Base-by-base conservation (phyloP, 306 rosid genomes). In the Astragalus glycyphyllos region DNA sequence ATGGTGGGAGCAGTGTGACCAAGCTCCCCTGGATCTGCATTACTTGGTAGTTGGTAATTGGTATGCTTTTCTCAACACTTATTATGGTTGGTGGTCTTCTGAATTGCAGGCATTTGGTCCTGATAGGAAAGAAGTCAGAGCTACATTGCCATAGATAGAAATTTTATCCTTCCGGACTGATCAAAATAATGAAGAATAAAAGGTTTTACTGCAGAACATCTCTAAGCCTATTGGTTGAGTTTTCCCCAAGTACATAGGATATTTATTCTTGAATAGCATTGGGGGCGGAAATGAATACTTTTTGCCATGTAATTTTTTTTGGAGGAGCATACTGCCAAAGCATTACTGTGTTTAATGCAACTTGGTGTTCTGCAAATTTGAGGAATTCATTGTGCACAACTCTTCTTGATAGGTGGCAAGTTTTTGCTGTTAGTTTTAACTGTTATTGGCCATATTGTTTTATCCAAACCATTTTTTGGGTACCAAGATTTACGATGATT, bases 61-160 rank as follows among this genome's bases (percentile, higher is more conserved):
- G 17, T 26, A 16, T 67, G 20, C 41, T 72, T 54, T 42, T 26
- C 50, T 46, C 58, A 12, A 73, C 71, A 50, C 68, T 64, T 32
- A n/a, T n/a, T n/a, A n/a, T n/a, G n/a, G 7, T 7, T 23, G 37
- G 51, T 46, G 58, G 41, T 79, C 59, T 75, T 66, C 38, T 77
- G 14, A 63, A 73, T 81, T 75, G 79, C 90, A 94, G 98, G 65
- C 86, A 60, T 89, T 44, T 58, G 98, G 98, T 38, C 35, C 83
- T 8, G 98, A 94, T 65, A 81, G 98, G 86, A 94, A 90, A 82
- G 97, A 86, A 87, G 47, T 87, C 7, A 86, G 81, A 81, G 86
- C 51, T 54, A 83, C 66, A 32, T 91, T 94, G 63, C 95, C 96
- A 29, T 94, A 60, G 81, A 71, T 64, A 11, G 58, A 31, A 42